phyloP scores from a whole-genome alignment of 2,329 filamentous ascomycete genomes.

The Aspergillus texensis region DNA sequence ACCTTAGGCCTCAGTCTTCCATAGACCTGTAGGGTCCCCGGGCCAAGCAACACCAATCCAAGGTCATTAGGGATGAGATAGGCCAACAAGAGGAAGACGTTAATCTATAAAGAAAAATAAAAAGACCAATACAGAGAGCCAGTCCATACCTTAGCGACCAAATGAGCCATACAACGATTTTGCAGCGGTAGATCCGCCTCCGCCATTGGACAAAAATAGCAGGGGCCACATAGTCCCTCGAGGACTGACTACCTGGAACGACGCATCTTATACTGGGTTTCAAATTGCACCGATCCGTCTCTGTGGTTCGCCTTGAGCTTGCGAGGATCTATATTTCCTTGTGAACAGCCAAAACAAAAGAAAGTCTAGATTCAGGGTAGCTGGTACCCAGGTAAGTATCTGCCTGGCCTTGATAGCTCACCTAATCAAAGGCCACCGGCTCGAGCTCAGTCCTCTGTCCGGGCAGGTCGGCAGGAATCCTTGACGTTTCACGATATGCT shows the following conservation, averaged over 20 bases:
- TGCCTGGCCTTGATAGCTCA: background rate
- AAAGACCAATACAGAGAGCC: background rate
- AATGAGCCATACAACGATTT: constrained; percentile 1
- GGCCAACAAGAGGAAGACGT: background rate
- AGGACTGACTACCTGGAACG: background rate
- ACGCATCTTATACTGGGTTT: background rate
- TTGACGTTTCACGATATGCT: constrained; percentile 2
- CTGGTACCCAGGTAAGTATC: background rate
- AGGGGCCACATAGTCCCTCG: constrained; percentile 1
- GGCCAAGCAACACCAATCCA: constrained; percentile 1
- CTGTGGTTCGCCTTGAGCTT: background rate
- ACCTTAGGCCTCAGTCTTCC: constrained; percentile 1
- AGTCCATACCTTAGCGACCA: background rate
- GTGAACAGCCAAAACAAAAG: background rate
- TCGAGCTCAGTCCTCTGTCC: background rate
- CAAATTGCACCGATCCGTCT: constrained; percentile 5
- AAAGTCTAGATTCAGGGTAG: background rate
- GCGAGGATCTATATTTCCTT: background rate
- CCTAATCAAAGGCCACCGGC: background rate
- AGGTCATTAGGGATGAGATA: background rate
- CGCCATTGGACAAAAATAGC: constrained; percentile 9
- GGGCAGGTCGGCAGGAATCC: background rate
- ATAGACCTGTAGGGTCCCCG: background rate
- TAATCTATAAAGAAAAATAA: background rate
- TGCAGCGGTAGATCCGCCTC: constrained; percentile 5